Base-by-base conservation (phyloP, 2,329 filamentous ascomycete genomes). In the Alternaria arbusti region DNA sequence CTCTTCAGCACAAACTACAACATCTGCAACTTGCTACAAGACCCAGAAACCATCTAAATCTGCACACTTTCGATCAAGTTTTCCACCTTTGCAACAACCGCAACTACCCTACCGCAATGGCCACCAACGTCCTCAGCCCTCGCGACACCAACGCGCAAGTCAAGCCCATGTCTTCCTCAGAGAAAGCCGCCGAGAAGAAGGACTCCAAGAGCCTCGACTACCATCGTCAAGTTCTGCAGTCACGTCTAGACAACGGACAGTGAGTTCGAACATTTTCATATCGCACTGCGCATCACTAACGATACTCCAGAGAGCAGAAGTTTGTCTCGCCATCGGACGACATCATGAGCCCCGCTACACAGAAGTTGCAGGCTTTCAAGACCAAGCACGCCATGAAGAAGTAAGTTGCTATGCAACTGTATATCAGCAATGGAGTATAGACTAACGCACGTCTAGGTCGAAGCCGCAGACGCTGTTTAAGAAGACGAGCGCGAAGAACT, bases 301-400 rank as follows among this genome's bases (percentile, higher is more conserved):
- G 8, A n/a, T 11, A 9, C 12, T 49, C 69, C 71, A 80, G 82
- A 70, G 82, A 82, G 55, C 83, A 85, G 72, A 83, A 86, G 70
- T 95, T 94, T 82, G 85, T 94, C 78, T 94, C 91, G 17, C 93
- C 93, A 3, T 94, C 91, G n/a, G 93, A 96, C 81, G 89, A 89
- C 81, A 94, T 96, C 84, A 92, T 94, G 89, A 94, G 91, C 73
- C 93, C 93, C 36, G 94, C 92, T 81, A 91, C 90, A 17, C 90
- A 91, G 80, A 96, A 96, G 86, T 87, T 96, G 73, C 91, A 86
- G 67, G 90, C 91, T 44, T 88, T 94, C 80, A 91, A 92, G 82
- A 92, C 88, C 82, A 94, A 93, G 84, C 90, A 93, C 75, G 89
- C 89, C 66, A 87, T 86, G 82, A 95, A 94, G 90, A 93, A 85